Evolutionary conservation across 495 filamentous ascomycete genomes (phyloP), one percentile per base, ranked within the genome.

Genomic region (Podospora bellae-mahoneyi): DNA sequence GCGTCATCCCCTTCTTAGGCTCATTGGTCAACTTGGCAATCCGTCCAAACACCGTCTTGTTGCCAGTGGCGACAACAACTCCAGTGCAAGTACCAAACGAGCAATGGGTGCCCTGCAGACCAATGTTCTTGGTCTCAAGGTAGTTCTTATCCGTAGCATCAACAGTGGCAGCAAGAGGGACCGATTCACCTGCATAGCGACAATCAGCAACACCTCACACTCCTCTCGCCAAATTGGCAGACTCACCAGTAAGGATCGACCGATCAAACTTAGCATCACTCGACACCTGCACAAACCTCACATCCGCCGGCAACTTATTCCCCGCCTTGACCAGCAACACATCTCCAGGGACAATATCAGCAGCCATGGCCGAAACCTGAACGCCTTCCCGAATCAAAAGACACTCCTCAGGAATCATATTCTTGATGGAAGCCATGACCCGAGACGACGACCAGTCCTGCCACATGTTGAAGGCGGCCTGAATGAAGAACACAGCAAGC

Each of bases 211-310:
- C 18, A 9, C 7, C 16, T n/a, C 18, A 13, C 2, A 10, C 18
- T n/a, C 1, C 7, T 26, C 15, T 26, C 19, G 3, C 27, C 4
- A 2, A 30, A 0, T 27, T 20, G 9, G 18, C 23, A 23, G 60
- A 32, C 78, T 72, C 78, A 84, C 88, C 90, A 10, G 89, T 92
- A 0, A 91, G 75, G 57, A 93, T 88, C 0, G 88, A 85, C 23
- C 90, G 83, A 71, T 93, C 90, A 72, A 93, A 90, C 69, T 87
- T 88, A 26, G 87, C 83, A 77, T 92, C 90, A 0, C 83, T 84
- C 0, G 87, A 89, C 18, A 84, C 81, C 34, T 88, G 79, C 23
- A 88, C 70, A 67, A 92, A 86, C n/a, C 89, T 84, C 18, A 91
- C 76, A 72, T 92, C 90, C 3, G 90, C 90, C 0, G 89, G 88